Base-by-base conservation (phyloP, 495 filamentous ascomycete species). In the Annulohypoxylon maeteangense region DNA sequence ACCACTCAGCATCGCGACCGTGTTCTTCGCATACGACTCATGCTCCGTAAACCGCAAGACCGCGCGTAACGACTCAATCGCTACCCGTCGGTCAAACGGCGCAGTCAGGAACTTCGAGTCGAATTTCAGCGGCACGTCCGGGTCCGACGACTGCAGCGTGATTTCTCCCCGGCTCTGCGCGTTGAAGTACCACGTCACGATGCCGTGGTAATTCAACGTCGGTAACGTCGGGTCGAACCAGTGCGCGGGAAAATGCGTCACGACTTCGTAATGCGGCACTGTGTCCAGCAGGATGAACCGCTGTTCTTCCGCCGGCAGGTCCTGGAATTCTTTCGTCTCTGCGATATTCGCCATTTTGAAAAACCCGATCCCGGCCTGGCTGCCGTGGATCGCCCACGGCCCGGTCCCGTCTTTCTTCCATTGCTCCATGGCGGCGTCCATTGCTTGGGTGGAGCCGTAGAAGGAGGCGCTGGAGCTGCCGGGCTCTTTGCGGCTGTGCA, bases 71-170 rank as follows among this genome's bases (percentile, higher is more conserved):
- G 84, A 79, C 69, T 90, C 85, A 27, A 90, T 76, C 18, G 84
- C 82, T 0, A 84, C 79, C 0, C 84, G 83, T 12, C 81, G 82
- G 67, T 91, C 90, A 54, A 82, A 90, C 1, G 85, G 83, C 48
- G 87, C 80, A 1, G 77, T 72, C 4, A 91, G 75, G 70, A 86
- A 88, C n/a, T 80, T 80, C 0, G 88, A 86, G 68, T 90, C 82
- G 67, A 90, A 89, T 1, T 81, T 67, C 0, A 89, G 82, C 12
- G 84, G 82, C 2, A 81, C 85, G 0, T 75, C 61, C 0, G 87
- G 86, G 74, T 91, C 76, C 0, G 83, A 74, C 1, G 87, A 88
- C 25, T 84, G 80, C 29, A 91, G 78, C 0, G 70, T 80, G 0
- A 88, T 84, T 11, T 83, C 79, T 10, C 90, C 90, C 0, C 72